These are phyloP conservation scores for Cucurbitaria berberidis DNA, from an alignment of 2,329 filamentous ascomycete species.

Conservation along the genomic window DNA sequence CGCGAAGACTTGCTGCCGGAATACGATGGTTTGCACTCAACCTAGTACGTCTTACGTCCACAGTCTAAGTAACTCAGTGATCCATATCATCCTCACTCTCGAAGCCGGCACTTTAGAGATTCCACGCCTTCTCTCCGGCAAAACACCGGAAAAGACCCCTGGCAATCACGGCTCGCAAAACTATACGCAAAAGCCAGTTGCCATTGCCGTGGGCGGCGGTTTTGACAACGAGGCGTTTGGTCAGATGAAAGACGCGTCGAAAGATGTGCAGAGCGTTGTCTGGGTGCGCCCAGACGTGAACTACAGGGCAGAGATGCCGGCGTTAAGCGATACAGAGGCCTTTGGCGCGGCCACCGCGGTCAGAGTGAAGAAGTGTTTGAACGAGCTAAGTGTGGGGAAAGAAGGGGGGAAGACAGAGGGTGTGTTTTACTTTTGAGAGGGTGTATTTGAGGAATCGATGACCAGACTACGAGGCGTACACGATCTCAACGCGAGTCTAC, in stretches of 20 bases:
- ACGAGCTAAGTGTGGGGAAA: constrained; percentile 6
- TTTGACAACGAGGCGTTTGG: constrained; percentile 10
- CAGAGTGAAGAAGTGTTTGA: constrained; percentile 12
- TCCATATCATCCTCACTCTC: constrained; percentile 18
- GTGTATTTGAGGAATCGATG: too few relatives aligned
- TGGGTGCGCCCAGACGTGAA: constrained; percentile 15
- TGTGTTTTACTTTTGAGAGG: constrained; percentile 4
- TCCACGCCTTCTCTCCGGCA: constrained; percentile 9
- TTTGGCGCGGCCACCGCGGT: constrained; percentile 11
- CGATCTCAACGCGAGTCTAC: constrained; percentile 7
- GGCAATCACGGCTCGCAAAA: constrained; percentile 14
- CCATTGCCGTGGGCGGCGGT: constrained; percentile 11
- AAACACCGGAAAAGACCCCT: background rate
- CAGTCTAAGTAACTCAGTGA: too few relatives aligned
- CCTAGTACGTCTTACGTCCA: too few relatives aligned
- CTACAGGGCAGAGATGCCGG: constrained; percentile 1
- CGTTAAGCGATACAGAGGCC: constrained; percentile 4
- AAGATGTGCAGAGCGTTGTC: constrained; percentile 1
- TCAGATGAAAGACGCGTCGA: constrained; percentile 5
- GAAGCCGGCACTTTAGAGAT: constrained; percentile 14
- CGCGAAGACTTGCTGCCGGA: constrained; percentile 12
- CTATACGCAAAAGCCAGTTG: constrained; percentile 5
- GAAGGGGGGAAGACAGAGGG: constrained; percentile 6
- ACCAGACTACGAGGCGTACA: too few relatives aligned
- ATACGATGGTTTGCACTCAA: constrained; percentile 26